A percentile compares a stretch with the other conserved stretches of the same genome.
These are phyloP conservation scores for Prototheca wickerhamii DNA, from an alignment of 163 green algal species.

Conservation along the genomic window DNA sequence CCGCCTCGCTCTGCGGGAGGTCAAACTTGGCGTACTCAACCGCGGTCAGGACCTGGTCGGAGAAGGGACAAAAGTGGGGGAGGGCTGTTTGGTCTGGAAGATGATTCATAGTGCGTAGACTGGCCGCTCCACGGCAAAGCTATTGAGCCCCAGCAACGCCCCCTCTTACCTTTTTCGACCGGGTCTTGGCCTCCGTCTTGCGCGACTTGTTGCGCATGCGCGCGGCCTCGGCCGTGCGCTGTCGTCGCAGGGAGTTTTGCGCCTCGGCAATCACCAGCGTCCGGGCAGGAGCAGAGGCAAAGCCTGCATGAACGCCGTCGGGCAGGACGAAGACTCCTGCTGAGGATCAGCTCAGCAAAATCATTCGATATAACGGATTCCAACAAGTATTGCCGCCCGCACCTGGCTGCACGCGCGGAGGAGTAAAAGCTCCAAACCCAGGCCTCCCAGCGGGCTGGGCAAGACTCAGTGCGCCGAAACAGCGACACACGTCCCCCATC, in stretches of 20 bases:
- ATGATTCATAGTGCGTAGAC: too few species aligned
- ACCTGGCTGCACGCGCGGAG: too few species aligned
- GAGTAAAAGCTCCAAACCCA: too few species aligned
- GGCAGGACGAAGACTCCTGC: too few species aligned
- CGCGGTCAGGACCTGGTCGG: neutral
- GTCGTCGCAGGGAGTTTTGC: constrained; percentile 43
- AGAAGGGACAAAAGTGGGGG: neutral
- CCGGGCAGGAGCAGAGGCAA: too few species aligned
- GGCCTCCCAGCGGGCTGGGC: too few species aligned
- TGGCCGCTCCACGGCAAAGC: too few species aligned
- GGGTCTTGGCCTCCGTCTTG: constrained; percentile 72
- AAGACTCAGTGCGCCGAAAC: too few species aligned
- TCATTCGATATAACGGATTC: neutral
- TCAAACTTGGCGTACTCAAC: neutral
- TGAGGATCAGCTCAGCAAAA: neutral
- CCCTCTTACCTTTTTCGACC: constrained; percentile 76
- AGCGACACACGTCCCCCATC: too few species aligned
- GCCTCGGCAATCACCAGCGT: constrained; percentile 31
- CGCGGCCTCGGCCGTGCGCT: constrained; percentile 52
- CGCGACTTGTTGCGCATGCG: constrained; percentile 71
- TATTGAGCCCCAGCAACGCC: neutral
- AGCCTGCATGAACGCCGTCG: too few species aligned
- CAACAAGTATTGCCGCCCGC: too few species aligned
- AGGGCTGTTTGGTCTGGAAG: neutral
- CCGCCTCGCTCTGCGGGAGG: constrained; percentile 30